Conservation (phyloP, 139 green algal genomes). For the Chlamydomonas schloesseri region DNA sequence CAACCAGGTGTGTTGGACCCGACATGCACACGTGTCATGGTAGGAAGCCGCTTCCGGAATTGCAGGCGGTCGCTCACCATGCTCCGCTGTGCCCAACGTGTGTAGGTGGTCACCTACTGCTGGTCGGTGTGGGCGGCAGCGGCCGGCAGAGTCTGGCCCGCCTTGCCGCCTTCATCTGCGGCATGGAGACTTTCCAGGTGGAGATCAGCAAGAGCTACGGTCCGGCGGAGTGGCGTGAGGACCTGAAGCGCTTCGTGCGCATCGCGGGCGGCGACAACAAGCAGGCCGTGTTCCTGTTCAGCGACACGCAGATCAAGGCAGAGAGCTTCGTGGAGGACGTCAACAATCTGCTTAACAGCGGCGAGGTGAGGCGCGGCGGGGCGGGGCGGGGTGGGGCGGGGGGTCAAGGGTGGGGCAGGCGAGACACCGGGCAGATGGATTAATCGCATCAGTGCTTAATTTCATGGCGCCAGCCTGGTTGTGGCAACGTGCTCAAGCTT, state of each 20-base stretch:
- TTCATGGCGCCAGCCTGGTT: too few relatives aligned
- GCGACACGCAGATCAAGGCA: constrained; percentile 80
- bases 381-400: constrained; percentile 41
- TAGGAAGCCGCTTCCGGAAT: too few relatives aligned
- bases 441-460: too few relatives aligned
- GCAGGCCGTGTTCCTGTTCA: constrained; percentile 80
- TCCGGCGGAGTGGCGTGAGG: constrained; percentile 79
- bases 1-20: constrained; percentile 40
- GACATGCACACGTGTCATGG: too few relatives aligned
- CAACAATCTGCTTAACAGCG: constrained; percentile 89
- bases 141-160: constrained; percentile 78
- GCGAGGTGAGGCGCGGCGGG: constrained; percentile 63
- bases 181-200: constrained; percentile 81
- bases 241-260: constrained; percentile 77
- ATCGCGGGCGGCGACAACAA: constrained; percentile 66
- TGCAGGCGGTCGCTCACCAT: too few relatives aligned
- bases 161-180: constrained; percentile 81
- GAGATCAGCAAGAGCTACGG: constrained; percentile 85
- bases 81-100: too few relatives aligned
- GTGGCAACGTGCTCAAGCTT: too few relatives aligned
- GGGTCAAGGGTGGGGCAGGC: constrained; percentile 16
- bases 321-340: constrained; percentile 89
- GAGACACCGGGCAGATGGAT: too few relatives aligned
- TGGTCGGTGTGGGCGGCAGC: constrained; percentile 83
- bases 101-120: constrained; percentile 73